These are phyloP conservation scores for Stephanodiscus minutulus DNA, from an alignment of 108 stramenopile genomes.

Conservation along the genomic window DNA sequence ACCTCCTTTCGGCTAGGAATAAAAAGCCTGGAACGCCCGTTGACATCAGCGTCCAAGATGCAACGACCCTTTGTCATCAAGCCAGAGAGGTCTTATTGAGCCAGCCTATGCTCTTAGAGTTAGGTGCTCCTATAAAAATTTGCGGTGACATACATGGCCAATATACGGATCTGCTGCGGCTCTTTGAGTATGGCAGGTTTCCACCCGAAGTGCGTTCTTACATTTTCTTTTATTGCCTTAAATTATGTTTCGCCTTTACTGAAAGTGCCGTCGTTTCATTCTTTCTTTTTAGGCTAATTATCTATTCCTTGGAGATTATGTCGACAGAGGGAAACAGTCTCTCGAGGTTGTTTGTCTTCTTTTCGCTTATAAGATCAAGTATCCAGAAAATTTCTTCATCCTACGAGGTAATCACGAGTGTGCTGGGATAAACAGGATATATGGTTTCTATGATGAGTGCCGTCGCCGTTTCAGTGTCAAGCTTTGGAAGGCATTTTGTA, in stretches of 20 bases:
- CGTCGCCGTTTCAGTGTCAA: slow-evolving; percentile 98
- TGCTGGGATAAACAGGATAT: slow-evolving; percentile 98
- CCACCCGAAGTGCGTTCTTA: slow-evolving; percentile 82
- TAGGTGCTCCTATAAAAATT: slow-evolving; percentile 99
- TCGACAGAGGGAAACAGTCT: slow-evolving; percentile 97
- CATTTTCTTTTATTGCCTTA: slow-evolving; percentile 3
- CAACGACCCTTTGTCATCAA: slow-evolving; percentile 83
- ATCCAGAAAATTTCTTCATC: slow-evolving; percentile 99
- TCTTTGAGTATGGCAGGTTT: slow-evolving; percentile 98
- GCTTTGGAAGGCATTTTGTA: slow-evolving; percentile 99
- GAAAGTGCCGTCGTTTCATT: slow-evolving; percentile 5
- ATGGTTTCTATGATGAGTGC: slow-evolving; percentile 99
- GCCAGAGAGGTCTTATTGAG: slow-evolving; percentile 92
- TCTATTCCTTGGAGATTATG: slow-evolving; percentile 98
- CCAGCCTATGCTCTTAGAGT: slow-evolving; percentile 97
- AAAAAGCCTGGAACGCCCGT: slow-evolving; percentile 91
- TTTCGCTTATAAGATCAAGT: slow-evolving; percentile 99
- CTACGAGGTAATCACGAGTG: slow-evolving; percentile 99
- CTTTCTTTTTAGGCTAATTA: slow-evolving; percentile 86
- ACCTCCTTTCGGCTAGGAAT: slow-evolving; percentile 80
- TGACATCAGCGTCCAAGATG: slow-evolving; percentile 82
- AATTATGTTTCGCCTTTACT: not conserved
- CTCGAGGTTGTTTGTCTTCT: slow-evolving; percentile 95
- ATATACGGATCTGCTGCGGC: slow-evolving; percentile 95
- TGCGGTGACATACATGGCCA: slow-evolving; percentile 99